A percentile compares a stretch with the other conserved stretches of the same genome.
These are phyloP conservation scores for Aspergillus tanneri DNA, from an alignment of 2,329 filamentous ascomycete species.

Conservation along the genomic window DNA sequence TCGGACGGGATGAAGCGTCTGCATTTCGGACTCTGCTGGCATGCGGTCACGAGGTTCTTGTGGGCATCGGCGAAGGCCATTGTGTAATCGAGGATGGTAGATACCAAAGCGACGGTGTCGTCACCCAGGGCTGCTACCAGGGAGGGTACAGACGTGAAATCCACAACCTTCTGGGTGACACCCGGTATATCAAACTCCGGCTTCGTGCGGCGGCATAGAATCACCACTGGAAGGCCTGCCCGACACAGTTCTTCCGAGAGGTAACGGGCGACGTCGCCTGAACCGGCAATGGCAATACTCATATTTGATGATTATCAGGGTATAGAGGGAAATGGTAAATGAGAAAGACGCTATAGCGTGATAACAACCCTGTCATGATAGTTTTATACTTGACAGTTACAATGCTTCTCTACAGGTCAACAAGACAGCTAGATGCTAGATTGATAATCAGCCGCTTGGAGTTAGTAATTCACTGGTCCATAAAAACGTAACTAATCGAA, in stretches of 20 bases:
- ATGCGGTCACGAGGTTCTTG: conserved; percentile 6
- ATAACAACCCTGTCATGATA: too few species aligned
- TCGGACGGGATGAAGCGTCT: conserved; percentile 14
- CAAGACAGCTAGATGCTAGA: too few species aligned
- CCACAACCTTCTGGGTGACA: background rate
- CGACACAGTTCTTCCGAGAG: conserved; percentile 9
- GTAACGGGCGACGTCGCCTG: conserved; percentile 11
- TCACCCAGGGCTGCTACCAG: conserved; percentile 3
- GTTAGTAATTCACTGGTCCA: too few species aligned
- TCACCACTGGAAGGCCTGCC: conserved; percentile 1
- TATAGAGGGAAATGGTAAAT: too few species aligned
- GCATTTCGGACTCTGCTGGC: conserved; percentile 4
- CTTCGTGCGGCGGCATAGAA: conserved; percentile 4
- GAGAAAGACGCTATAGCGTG: too few species aligned
- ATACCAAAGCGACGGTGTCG: conserved; percentile 8
- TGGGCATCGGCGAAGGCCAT: background rate
- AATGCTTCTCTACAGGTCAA: too few species aligned
- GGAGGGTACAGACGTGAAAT: conserved; percentile 3
- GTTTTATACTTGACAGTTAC: too few species aligned
- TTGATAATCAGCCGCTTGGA: too few species aligned
- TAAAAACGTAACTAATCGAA: too few species aligned
- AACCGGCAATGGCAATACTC: conserved; percentile 6
- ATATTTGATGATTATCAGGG: background rate
- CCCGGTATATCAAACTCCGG: background rate
- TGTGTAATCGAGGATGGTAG: conserved; percentile 3